A percentile compares a stretch with the other conserved stretches of the same genome.
Evolutionary conservation across 1,284 basidiomycete species (phyloP).

Genomic region (Nidula niveotomentosa): DNA sequence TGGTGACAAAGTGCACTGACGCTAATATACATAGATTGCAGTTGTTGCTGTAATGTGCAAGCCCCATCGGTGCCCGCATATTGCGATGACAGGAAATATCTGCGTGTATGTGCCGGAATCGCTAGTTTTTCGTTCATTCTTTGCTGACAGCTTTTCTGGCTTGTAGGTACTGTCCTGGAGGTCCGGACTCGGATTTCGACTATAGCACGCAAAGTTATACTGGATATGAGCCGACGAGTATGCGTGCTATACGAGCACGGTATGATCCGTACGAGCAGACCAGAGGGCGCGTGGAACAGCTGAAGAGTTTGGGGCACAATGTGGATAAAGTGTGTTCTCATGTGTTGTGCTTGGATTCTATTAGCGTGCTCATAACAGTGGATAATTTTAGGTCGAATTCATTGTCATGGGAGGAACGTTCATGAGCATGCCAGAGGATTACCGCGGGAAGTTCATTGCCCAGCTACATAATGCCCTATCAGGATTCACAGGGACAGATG

Average conservation of each 20-base stretch:
- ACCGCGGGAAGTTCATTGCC: constrained; percentile 91
- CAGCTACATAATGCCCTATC: constrained; percentile 97
- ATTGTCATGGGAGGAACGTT: constrained; percentile 99
- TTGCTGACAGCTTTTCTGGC: neutral
- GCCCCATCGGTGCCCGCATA: constrained; percentile 98
- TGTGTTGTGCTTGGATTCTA: no score
- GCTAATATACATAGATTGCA: constrained; percentile 68
- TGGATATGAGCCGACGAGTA: constrained; percentile 97
- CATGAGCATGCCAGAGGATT: constrained; percentile 98
- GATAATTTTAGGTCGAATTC: constrained; percentile 78
- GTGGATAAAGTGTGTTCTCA: constrained; percentile 83
- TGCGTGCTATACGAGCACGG: constrained; percentile 97
- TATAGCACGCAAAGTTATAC: constrained; percentile 99
- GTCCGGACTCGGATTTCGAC: constrained; percentile 99
- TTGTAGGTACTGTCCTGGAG: constrained; percentile 94
- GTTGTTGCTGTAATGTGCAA: constrained; percentile 99
- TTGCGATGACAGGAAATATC: constrained; percentile 99
- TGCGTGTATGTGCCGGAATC: constrained; percentile 72
- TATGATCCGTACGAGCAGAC: constrained; percentile 99
- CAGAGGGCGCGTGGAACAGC: constrained; percentile 91
- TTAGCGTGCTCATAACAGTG: no score
- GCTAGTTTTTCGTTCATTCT: constrained; percentile 1
- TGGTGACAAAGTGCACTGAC: constrained; percentile 4
- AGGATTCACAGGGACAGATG: constrained; percentile 90
- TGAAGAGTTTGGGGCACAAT: constrained; percentile 92